Percentiles rank a stretch among this genome's conserved stretches.
phyloP scores from a whole-genome alignment of 331 rosid genomes.

The Rhamnella rubrinervis region DNA sequence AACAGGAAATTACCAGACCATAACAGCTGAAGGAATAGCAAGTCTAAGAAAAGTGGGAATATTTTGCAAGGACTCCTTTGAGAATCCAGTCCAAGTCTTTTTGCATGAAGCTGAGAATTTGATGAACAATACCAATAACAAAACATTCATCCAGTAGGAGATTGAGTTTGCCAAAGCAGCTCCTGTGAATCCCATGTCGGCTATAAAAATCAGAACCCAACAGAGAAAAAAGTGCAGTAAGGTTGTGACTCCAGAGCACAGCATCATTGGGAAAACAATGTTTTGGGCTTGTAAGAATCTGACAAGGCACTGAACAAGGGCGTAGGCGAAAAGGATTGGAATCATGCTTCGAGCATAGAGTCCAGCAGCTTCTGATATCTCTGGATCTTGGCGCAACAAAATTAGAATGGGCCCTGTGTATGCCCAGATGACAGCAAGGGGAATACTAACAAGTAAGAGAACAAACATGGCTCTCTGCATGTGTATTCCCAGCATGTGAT shows the following conservation, averaged over 20 bases:
- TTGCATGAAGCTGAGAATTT: slow-evolving; percentile 61
- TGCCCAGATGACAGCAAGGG: slow-evolving; percentile 53
- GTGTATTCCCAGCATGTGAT: slow-evolving; percentile 59
- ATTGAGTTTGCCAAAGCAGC: slow-evolving; percentile 63
- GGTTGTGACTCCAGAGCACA: slow-evolving; percentile 42
- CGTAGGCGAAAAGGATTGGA: slow-evolving; percentile 54
- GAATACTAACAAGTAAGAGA: slow-evolving; percentile 46
- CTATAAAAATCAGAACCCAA: slow-evolving; percentile 56
- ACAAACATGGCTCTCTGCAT: slow-evolving; percentile 70
- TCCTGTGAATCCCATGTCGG: slow-evolving; percentile 58
- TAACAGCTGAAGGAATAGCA: slow-evolving; percentile 73
- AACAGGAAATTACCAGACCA: slow-evolving; percentile 67
- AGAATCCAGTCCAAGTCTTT: slow-evolving; percentile 64
- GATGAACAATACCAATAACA: slow-evolving; percentile 45
- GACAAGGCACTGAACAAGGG: slow-evolving; percentile 59
- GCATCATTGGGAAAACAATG: slow-evolving; percentile 62
- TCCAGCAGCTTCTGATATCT: slow-evolving; percentile 56
- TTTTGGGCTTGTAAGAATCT: slow-evolving; percentile 71
- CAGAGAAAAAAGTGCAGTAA: slow-evolving; percentile 53
- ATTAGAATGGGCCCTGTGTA: slow-evolving; percentile 50
- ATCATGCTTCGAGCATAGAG: slow-evolving; percentile 45
- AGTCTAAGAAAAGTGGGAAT: slow-evolving; percentile 45
- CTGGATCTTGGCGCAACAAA: slow-evolving; percentile 56
- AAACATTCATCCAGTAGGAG: slow-evolving; percentile 66
- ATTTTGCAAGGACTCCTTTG: slow-evolving; percentile 51